Evolutionary conservation across 305 asterid genomes (phyloP).

Genomic region (Solanum aculeatissimum): DNA sequence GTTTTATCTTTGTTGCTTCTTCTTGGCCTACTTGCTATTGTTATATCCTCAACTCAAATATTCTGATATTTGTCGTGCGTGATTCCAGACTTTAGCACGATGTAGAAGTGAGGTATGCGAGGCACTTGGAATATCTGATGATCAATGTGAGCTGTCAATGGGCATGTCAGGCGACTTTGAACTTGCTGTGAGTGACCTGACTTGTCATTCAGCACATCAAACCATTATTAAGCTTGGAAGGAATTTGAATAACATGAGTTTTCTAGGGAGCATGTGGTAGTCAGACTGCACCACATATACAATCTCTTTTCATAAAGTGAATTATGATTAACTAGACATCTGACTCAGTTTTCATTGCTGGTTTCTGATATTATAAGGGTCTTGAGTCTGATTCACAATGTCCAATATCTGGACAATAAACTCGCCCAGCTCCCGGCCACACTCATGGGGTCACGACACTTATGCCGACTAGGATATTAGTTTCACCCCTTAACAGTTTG

Average conservation of each 20-base stretch:
- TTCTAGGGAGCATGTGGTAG: neutral
- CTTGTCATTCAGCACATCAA: neutral
- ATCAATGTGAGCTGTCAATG: slow-evolving; percentile 80
- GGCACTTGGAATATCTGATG: slow-evolving; percentile 63
- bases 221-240: neutral
- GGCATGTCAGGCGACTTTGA: slow-evolving; percentile 99
- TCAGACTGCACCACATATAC: neutral
- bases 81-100: slow-evolving; percentile 57
- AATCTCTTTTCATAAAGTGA: neutral
- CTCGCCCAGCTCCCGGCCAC: neutral
- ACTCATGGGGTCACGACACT: neutral
- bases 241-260: neutral
- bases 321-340: neutral
- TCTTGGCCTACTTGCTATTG: neutral
- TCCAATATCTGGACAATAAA: neutral
- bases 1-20: neutral
- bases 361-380: neutral
- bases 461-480: neutral
- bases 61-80: slow-evolving; percentile 6
- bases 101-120: slow-evolving; percentile 78
- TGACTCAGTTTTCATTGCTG: neutral
- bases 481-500: neutral
- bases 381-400: neutral
- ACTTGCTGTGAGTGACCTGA: slow-evolving; percentile 63
- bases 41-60: neutral